Conservation (phyloP, 306 rosid genomes). For the Pyrus communis region DNA sequence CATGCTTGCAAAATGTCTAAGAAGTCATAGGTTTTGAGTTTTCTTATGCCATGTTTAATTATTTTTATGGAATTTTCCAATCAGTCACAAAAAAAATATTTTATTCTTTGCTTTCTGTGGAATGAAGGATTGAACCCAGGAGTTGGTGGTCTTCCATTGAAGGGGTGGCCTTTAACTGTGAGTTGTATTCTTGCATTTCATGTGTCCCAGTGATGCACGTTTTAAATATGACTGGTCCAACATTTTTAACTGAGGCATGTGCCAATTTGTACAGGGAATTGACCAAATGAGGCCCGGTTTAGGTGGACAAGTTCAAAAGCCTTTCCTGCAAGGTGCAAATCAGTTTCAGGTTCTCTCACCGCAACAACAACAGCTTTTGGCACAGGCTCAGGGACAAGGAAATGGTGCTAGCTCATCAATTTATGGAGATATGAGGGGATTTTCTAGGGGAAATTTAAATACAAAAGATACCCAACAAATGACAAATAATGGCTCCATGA, state of each 20-base stretch:
- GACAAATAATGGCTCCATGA: slow-evolving; percentile 73
- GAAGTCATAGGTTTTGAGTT: not conserved
- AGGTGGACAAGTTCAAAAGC: slow-evolving; percentile 84
- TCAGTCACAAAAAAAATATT: no score
- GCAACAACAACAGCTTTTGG: slow-evolving; percentile 72
- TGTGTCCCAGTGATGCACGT: slow-evolving; percentile 5
- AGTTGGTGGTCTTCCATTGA: slow-evolving; percentile 70
- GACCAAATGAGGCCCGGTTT: slow-evolving; percentile 80
- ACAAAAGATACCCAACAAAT: slow-evolving; percentile 64
- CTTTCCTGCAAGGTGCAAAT: slow-evolving; percentile 69
- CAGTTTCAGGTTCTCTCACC: slow-evolving; percentile 87
- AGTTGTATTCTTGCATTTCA: slow-evolving; percentile 27
- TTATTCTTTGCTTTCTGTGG: slow-evolving; percentile 15
- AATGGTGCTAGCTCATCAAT: slow-evolving; percentile 46
- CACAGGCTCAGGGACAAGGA: slow-evolving; percentile 86
- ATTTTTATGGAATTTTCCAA: not conserved
- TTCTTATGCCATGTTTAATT: not conserved
- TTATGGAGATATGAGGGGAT: slow-evolving; percentile 78
- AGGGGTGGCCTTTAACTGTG: slow-evolving; percentile 97
- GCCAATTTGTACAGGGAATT: slow-evolving; percentile 52
- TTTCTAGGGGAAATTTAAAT: slow-evolving; percentile 60
- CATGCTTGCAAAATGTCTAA: not conserved
- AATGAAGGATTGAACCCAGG: slow-evolving; percentile 62
- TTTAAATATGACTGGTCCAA: slow-evolving; percentile 16
- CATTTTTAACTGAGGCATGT: slow-evolving; percentile 19